Conservation (phyloP, 2,329 filamentous ascomycete genomes). For the Nothopassalora personata region DNA sequence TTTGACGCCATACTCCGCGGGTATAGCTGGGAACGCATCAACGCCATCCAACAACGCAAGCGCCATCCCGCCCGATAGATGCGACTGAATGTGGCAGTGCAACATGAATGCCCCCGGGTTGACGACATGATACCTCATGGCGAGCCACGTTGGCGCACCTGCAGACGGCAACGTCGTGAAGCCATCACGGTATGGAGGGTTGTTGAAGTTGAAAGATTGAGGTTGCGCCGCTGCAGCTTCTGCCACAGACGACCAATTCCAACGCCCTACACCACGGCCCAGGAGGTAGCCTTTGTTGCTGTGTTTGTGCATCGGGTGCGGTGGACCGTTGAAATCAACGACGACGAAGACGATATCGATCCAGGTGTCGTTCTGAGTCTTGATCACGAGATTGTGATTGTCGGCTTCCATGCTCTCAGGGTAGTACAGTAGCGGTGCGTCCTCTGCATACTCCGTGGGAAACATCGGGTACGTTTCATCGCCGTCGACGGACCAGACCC, state of each 20-base stretch:
- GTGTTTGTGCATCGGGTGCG: slow-evolving; percentile 62
- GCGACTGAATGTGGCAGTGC: slow-evolving; percentile 48
- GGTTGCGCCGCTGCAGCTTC: slow-evolving; percentile 47
- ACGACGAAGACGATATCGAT: slow-evolving; percentile 31
- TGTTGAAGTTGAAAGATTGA: slow-evolving; percentile 52
- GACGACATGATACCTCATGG: slow-evolving; percentile 41
- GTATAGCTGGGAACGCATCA: slow-evolving; percentile 35
- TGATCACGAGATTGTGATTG: slow-evolving; percentile 12
- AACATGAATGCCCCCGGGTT: slow-evolving; percentile 46
- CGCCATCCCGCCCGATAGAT: slow-evolving; percentile 46
- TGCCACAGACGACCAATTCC: slow-evolving; percentile 49
- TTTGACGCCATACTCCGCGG: slow-evolving; percentile 16
- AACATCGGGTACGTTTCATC: background rate
- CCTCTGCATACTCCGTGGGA: background rate
- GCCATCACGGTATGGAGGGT: slow-evolving; percentile 51
- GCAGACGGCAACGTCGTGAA: slow-evolving; percentile 24
- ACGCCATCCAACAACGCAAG: slow-evolving; percentile 46
- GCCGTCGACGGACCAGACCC: background rate
- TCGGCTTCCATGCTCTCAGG: slow-evolving; percentile 7
- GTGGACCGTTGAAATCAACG: slow-evolving; percentile 14
- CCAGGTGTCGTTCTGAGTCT: slow-evolving; percentile 32
- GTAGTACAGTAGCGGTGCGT: slow-evolving; percentile 10
- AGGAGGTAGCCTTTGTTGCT: slow-evolving; percentile 56
- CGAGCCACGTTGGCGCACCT: slow-evolving; percentile 35
- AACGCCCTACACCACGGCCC: slow-evolving; percentile 45